Conservation (phyloP, 1,139 yeast species). For the Trichomonascaceae sp. region DNA sequence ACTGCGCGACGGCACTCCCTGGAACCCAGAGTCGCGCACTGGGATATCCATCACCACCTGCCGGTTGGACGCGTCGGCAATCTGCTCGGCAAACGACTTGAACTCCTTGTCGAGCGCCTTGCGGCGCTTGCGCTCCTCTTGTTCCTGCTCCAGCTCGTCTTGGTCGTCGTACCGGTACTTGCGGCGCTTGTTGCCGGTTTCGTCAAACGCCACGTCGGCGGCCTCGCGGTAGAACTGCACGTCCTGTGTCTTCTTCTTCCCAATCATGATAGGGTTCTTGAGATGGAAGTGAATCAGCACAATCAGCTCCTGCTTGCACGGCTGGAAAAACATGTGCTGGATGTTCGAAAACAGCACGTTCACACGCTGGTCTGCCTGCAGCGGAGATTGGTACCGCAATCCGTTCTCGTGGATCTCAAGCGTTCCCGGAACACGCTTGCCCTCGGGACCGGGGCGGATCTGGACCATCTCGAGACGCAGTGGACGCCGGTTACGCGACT, state of each 20-base stretch:
- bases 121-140: slow-evolving; percentile 91
- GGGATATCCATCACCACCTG: slow-evolving; percentile 83
- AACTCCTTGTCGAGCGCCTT: slow-evolving; percentile 87
- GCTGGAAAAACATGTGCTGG: slow-evolving; percentile 88
- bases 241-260: slow-evolving; percentile 90
- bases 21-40: slow-evolving; percentile 90
- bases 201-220: slow-evolving; percentile 91
- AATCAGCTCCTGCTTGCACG: slow-evolving; percentile 88
- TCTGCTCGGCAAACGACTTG: slow-evolving; percentile 75
- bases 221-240: slow-evolving; percentile 96
- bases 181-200: slow-evolving; percentile 88
- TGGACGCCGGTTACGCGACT: slow-evolving; percentile 68
- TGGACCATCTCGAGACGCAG: slow-evolving; percentile 78
- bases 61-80: slow-evolving; percentile 67
- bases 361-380: slow-evolving; percentile 72
- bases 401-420: slow-evolving; percentile 93
- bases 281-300: slow-evolving; percentile 88
- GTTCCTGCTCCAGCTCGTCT: slow-evolving; percentile 97
- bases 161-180: slow-evolving; percentile 93
- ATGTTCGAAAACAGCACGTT: slow-evolving; percentile 84
- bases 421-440: slow-evolving; percentile 86
- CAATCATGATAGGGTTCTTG: slow-evolving; percentile 87
- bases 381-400: slow-evolving; percentile 72
- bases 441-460: slow-evolving; percentile 92
- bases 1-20: slow-evolving; percentile 94